These are phyloP conservation scores for Coemansia sp. DNA, from an alignment of 192 early-diverging fungal genomes.

Conservation along the genomic window DNA sequence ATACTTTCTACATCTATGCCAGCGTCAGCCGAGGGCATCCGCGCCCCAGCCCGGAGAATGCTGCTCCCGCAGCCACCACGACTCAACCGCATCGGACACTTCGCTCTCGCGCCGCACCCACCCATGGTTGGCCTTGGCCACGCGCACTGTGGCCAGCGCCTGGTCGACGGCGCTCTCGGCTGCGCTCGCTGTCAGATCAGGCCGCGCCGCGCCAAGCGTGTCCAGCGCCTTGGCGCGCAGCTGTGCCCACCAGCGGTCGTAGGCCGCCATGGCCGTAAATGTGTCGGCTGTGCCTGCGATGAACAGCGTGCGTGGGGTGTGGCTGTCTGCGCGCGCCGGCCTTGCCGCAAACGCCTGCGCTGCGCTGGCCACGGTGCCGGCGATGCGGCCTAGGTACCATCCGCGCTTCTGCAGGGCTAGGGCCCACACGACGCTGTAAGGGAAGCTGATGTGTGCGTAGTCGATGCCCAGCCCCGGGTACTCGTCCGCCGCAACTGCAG, in stretches of 20 bases:
- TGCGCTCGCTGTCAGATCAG: not conserved
- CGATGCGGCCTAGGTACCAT: conserved; percentile 39
- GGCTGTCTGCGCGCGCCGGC: not conserved
- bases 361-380: conserved; percentile 15
- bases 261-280: conserved; percentile 32
- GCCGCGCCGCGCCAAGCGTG: conserved; percentile 4
- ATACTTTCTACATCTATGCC: not conserved
- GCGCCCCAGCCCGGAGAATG: not conserved
- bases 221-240: conserved; percentile 19
- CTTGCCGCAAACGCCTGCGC: conserved; percentile 15
- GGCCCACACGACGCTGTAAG: conserved; percentile 48
- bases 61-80: conserved; percentile 30
- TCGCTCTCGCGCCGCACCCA: conserved; percentile 51
- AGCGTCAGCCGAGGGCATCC: not conserved
- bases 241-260: conserved; percentile 41
- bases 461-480: conserved; percentile 41
- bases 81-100: conserved; percentile 31
- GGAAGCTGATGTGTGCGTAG: conserved; percentile 47
- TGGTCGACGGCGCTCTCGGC: conserved; percentile 18
- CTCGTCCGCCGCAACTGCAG: conserved; percentile 23
- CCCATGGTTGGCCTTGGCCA: conserved; percentile 44
- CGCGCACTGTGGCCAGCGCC: conserved; percentile 24
- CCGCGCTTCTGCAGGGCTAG: conserved; percentile 37
- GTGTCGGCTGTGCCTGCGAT: conserved; percentile 38
- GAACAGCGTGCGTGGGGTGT: conserved; percentile 36